Evolutionary conservation across 805 yeast species (phyloP), one percentile per base, ranked within the genome.

Genomic region (Candida taoyuanica): DNA sequence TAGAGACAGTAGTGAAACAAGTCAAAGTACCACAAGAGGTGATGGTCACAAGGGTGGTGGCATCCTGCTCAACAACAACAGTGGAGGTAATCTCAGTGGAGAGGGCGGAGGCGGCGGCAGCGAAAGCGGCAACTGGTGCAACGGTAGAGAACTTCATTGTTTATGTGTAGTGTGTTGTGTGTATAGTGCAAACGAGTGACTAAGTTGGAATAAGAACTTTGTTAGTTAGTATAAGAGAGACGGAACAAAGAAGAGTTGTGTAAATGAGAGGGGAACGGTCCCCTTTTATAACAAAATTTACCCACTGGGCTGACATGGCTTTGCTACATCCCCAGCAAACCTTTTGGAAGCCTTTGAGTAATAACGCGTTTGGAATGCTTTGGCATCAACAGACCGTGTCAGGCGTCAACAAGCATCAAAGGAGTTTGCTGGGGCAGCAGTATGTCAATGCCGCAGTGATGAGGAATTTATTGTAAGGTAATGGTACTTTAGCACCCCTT

Each of bases 141-240:
- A 44, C 40, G 27, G 48, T 31, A 17, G 51, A 40, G 52, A 48
- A 54, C 53, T 50, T 49, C 59, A 54, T 55, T 49, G 44, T 48
- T 30, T 25, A 17, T 41, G 19, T 31, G 27, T 33, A n/a, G 19
- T 36, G 29, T 34, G 17, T 35, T 17, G 32, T 27, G 34, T 33
- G 23, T 29, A 20, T 18, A 11, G 9, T 33, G 20, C 35, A 35
- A 44, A 47, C 36, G 55, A 53, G 31, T 49, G 56, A 28, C 30
- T 28, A 7, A 28, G 30, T 33, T 37, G 36, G 33, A 21, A 30
- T 14, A 12, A 31, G 39, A 31, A 32, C 36, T 39, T 13, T 14
- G 34, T 28, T 18, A 29, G 35, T 24, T 33, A 30, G 18, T 9
- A 29, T 29, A 28, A 20, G 27, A 23, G 24, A 20, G 29, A 30